Evolutionary conservation across 2,329 filamentous ascomycete genomes (phyloP), one percentile per base, ranked within the genome.

Genomic region (Delphinella strobiligena): DNA sequence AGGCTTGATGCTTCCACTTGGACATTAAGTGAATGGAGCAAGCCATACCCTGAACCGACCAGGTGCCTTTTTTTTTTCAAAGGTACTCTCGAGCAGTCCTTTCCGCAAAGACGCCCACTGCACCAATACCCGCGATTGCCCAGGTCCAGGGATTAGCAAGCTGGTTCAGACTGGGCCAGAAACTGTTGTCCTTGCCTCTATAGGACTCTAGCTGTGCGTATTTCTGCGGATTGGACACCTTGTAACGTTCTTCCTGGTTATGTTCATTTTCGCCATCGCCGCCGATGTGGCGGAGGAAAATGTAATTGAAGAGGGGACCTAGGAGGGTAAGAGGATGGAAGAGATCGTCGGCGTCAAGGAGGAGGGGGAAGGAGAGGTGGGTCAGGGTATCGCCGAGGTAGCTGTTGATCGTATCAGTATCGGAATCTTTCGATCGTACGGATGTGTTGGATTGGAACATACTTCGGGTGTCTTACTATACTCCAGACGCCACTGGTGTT

Each of bases 401-500:
- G 58, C 72, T 75, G 37, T 18, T 12, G 31, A 14, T 34, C n/a
- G 19, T 15, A 11, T 33, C 12, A 32, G 27, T 3, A n/a, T 3
- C n/a, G n/a, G 11, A 4, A 18, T 15, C 19, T 16, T 22, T 22
- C 46, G 24, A 37, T 16, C 10, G 18, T 43, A 35, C 49, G 38
- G 30, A 41, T 42, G 7, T 27, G 11, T 5, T 14, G 10, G 15
- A 4, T 36, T n/a, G 29, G n/a, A n/a, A n/a, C n/a, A n/a, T n/a
- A 76, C 72, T 78, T 78, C 0, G 74, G 74, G 56, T 78, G 73
- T 36, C 75, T 60, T 18, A 77, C 72, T 22, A 78, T 64, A 47
- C 71, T 73, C 71, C 72, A 78, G 19, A 78, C 74, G 10, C 73
- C 73, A n/a, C 71, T 63, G 11, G 67, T 64, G 45, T 69, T 63